Base-by-base conservation (phyloP, 2,329 filamentous ascomycete species). In the Alternaria novae-zelandiae region DNA sequence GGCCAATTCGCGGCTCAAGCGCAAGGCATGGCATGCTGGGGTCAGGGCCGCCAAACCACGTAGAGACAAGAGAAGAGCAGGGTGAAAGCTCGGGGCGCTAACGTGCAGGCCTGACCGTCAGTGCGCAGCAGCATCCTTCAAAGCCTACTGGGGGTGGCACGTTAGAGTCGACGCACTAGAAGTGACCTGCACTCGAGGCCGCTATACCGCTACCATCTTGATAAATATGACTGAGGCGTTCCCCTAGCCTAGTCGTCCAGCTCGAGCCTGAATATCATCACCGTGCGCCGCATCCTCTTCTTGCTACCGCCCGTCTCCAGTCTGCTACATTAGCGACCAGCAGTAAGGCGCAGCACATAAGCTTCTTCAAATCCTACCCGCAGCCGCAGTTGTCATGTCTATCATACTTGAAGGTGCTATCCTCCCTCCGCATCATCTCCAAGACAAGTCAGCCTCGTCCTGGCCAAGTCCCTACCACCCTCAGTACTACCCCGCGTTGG, bases 101-200 rank as follows among this genome's bases (percentile, higher is more conserved):
- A 72, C 25, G 51, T 68, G 65, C 69, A 68, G 63, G 68, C 65
- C 67, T 66, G 64, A 66, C 64, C 54, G 69, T 65, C 69, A 61
- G 61, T 72, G 69, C 69, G 68, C 68, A 66, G 60, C 61, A 67
- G 55, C 64, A 65, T 71, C 70, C 70, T 70, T 70, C 66, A 64
- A 66, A 57, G 47, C 67, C 64, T 51, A 65, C 70, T 73, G 73
- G 74, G 74, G 71, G 63, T 47, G 45, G 49, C 49, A 65, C 67
- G 72, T 75, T 74, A 71, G 70, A 77, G 70, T 72, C 70, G 74
- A 75, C 72, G 73, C 76, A 76, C 72, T 74, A 74, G 65, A 70
- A 63, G 66, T 70, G 66, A 67, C 62, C 59, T 69, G 62, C 60
- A 55, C 61, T 65, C 51, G 49, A 56, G 41, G 50, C 63, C 59